These are phyloP conservation scores for Wickerhamiella qilinensis DNA, from an alignment of 805 yeast genomes.

Conservation along the genomic window DNA sequence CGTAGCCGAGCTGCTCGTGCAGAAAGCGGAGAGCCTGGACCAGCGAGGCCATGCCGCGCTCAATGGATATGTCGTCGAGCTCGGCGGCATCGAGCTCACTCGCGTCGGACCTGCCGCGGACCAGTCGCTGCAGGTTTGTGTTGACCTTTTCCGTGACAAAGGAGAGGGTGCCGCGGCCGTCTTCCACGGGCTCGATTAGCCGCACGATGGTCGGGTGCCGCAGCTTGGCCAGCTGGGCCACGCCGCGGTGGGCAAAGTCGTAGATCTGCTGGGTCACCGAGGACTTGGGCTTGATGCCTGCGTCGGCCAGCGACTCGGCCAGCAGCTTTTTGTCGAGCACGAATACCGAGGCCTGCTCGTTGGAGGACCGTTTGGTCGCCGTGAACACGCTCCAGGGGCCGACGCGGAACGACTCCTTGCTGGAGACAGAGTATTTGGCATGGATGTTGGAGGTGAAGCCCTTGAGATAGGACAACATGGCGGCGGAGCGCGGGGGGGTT, in stretches of 20 bases:
- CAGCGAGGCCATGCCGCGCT: slow-evolving; percentile 69
- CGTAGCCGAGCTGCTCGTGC: slow-evolving; percentile 57
- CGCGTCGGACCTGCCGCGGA: slow-evolving; percentile 19
- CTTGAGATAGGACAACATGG: slow-evolving; percentile 17
- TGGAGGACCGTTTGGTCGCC: slow-evolving; percentile 46
- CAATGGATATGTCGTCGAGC: slow-evolving; percentile 54
- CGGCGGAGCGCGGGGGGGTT: background rate
- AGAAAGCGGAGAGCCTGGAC: slow-evolving; percentile 68
- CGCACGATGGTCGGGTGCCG: slow-evolving; percentile 82
- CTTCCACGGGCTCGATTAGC: slow-evolving; percentile 78
- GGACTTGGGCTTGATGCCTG: slow-evolving; percentile 32
- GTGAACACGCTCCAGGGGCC: slow-evolving; percentile 80
- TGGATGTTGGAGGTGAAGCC: slow-evolving; percentile 18
- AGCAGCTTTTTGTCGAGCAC: slow-evolving; percentile 69
- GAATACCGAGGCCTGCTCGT: slow-evolving; percentile 53
- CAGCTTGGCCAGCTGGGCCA: slow-evolving; percentile 55
- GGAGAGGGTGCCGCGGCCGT: slow-evolving; percentile 55
- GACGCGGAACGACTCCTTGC: slow-evolving; percentile 51
- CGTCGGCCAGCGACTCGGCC: slow-evolving; percentile 36
- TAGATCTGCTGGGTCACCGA: slow-evolving; percentile 43
- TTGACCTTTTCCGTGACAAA: slow-evolving; percentile 77
- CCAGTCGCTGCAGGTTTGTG: slow-evolving; percentile 33
- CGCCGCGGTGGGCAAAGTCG: slow-evolving; percentile 49
- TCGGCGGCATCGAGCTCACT: slow-evolving; percentile 27
- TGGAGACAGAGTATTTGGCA: slow-evolving; percentile 44